Percentiles rank a stretch among this genome's conserved stretches.
These are phyloP conservation scores for Salvia hispanica DNA, from an alignment of 257 asterid species.

Conservation along the genomic window DNA sequence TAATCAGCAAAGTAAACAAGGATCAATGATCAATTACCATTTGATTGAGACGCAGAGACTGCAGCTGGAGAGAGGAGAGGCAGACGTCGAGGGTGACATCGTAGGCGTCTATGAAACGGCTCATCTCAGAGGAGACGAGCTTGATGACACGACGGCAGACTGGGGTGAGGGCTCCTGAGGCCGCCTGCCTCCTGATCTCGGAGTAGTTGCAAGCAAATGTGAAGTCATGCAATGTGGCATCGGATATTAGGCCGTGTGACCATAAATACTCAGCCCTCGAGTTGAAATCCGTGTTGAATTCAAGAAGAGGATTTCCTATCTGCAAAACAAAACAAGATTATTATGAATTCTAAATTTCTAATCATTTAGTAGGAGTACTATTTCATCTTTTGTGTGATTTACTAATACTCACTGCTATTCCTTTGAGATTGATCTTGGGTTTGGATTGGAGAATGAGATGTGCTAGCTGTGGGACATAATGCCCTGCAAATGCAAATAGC, in stretches of 20 bases:
- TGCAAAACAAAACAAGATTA: slow-evolving; percentile 24
- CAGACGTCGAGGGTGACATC: slow-evolving; percentile 84
- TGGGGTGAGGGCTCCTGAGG: slow-evolving; percentile 34
- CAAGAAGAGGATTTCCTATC: slow-evolving; percentile 87
- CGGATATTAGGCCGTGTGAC: slow-evolving; percentile 90
- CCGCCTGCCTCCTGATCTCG: slow-evolving; percentile 43
- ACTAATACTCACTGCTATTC: slow-evolving; percentile 64
- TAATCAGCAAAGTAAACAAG: too few relatives aligned
- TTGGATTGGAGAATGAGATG: slow-evolving; percentile 44
- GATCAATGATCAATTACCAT: slow-evolving; percentile 30
- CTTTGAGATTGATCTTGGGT: slow-evolving; percentile 55
- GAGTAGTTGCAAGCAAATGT: slow-evolving; percentile 63
- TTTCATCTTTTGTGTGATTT: neutral
- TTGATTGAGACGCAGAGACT: slow-evolving; percentile 53
- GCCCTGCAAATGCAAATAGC: slow-evolving; percentile 38
- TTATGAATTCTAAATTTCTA: neutral
- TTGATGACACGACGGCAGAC: slow-evolving; percentile 39
- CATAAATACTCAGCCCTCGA: slow-evolving; percentile 63
- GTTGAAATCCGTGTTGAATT: slow-evolving; percentile 59
- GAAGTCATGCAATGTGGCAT: slow-evolving; percentile 45
- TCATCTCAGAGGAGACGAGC: slow-evolving; percentile 43
- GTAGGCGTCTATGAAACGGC: slow-evolving; percentile 48
- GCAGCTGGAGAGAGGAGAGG: slow-evolving; percentile 53
- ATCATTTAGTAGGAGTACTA: too few relatives aligned
- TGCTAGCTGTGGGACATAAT: slow-evolving; percentile 60